Evolutionary conservation across 805 yeast genomes (phyloP), one percentile per base, ranked within the genome.

Genomic region (Wickerhamomyces mucosus): DNA sequence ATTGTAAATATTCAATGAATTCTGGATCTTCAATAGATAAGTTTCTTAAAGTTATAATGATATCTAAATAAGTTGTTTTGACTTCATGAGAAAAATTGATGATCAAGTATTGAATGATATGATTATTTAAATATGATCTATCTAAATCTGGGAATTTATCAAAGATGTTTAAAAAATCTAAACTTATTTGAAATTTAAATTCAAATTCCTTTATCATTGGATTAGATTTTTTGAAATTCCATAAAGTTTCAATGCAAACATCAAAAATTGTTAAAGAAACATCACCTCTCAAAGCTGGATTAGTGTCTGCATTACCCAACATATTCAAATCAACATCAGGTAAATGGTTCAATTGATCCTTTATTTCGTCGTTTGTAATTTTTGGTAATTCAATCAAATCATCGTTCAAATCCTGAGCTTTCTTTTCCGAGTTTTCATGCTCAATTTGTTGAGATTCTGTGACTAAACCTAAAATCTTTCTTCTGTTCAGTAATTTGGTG

Each of bases 251-350:
- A 76, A 61, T 35, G 77, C 75, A 47, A 75, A 50, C 58, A 62
- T 89, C 75, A 62, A 76, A 74, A 41, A 89, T 67, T 1, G 82
- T 69, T 35, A 78, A 53, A 1, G 81, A 81, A 33, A 81, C 65
- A 47, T 79, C 85, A 34, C 92, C 89, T 37, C 70, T 68, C 36
- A 81, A 53, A 0, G 85, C 89, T 7, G 89, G 88, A 45, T 80
- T 81, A 17, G 84, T 72, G 29, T 83, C 94, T n/a, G 79, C 77
- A 39, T 76, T 75, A 17, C 96, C 96, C 42, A 88, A 63, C 67
- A 84, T 76, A 46, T 75, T 78, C 63, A 84, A 67, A 50, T 86
- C 92, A 20, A 86, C 82, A 41, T 86, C 96, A 0, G 96, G 96
- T 39, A 88, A 65, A 32, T 71, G 69, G 35, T 77, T 74, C 48